Percentiles rank a stretch among this genome's conserved stretches.
These are phyloP conservation scores for Rhypophila decipiens DNA, from an alignment of 495 filamentous ascomycete species.

Conservation along the genomic window DNA sequence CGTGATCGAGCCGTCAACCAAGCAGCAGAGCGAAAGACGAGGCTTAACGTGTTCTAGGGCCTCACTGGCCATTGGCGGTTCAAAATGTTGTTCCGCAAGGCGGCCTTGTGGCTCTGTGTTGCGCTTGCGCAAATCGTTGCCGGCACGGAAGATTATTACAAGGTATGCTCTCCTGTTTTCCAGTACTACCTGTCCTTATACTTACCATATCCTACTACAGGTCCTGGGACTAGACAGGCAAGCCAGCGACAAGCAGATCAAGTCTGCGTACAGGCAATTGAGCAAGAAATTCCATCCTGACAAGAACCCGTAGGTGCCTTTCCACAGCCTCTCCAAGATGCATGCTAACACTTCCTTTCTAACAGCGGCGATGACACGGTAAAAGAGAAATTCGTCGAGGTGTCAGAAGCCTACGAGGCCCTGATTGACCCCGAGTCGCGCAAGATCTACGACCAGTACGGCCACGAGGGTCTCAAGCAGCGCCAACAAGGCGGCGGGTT, in stretches of 20 bases:
- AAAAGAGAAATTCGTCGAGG: slow-evolving; percentile 87
- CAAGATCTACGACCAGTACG: slow-evolving; percentile 92
- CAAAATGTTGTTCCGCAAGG: slow-evolving; percentile 35
- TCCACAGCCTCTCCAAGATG: neutral
- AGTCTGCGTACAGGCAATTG: slow-evolving; percentile 85
- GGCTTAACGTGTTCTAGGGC: slow-evolving; percentile 11
- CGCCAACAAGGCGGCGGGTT: slow-evolving; percentile 63
- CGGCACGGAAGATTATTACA: slow-evolving; percentile 78
- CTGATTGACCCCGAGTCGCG: slow-evolving; percentile 76
- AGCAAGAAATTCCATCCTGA: slow-evolving; percentile 97
- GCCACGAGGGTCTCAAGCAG: slow-evolving; percentile 82
- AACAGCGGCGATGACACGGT: slow-evolving; percentile 56
- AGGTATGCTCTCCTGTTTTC: slow-evolving; percentile 38
- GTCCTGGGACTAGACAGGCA: slow-evolving; percentile 74
- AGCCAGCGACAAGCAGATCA: slow-evolving; percentile 86
- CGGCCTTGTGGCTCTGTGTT: slow-evolving; percentile 37
- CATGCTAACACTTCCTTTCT: neutral
- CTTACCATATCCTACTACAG: slow-evolving; percentile 27
- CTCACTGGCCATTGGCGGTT: slow-evolving; percentile 1
- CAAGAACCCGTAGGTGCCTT: slow-evolving; percentile 82
- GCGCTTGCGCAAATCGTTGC: slow-evolving; percentile 38
- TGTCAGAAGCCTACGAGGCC: slow-evolving; percentile 94
- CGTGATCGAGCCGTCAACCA: neutral
- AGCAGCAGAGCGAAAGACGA: neutral
- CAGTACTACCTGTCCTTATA: slow-evolving; percentile 4